Percentiles rank a stretch among this genome's conserved stretches.
These are phyloP conservation scores for Abrus pulchellus DNA, from an alignment of 306 rosid genomes.

Conservation along the genomic window DNA sequence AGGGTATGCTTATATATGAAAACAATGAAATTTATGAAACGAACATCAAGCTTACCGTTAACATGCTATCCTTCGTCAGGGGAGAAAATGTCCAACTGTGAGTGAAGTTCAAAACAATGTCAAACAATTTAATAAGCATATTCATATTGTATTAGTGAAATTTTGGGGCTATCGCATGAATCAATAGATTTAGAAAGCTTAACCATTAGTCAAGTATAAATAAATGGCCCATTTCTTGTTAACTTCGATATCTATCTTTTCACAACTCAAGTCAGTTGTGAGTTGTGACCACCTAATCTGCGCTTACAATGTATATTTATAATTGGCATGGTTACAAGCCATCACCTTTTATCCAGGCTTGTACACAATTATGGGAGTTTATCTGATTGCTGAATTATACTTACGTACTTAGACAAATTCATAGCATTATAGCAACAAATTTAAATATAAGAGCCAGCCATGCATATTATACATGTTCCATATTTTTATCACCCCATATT, in stretches of 20 bases:
- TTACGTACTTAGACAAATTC: background rate
- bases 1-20: conserved; percentile 21
- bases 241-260: background rate
- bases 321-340: conserved; percentile 6
- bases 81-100: conserved; percentile 94
- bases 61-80: conserved; percentile 74
- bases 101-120: conserved; percentile 46
- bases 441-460: conserved; percentile 23
- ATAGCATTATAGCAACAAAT: background rate
- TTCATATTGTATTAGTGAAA: conserved; percentile 33
- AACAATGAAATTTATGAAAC: conserved; percentile 6
- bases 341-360: conserved; percentile 22
- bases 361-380: background rate
- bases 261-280: background rate
- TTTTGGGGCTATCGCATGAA: conserved; percentile 3
- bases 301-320: background rate
- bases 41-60: conserved; percentile 64
- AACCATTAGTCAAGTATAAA: background rate
- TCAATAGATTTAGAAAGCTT: background rate
- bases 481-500: conserved; percentile 1
- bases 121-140: conserved; percentile 24
- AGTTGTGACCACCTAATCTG: conserved; percentile 7
- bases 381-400: background rate
- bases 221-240: background rate
- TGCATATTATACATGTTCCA: background rate